These are phyloP conservation scores for Heterobasidion parviporum DNA, from an alignment of 1,284 basidiomycete genomes.

Conservation along the genomic window DNA sequence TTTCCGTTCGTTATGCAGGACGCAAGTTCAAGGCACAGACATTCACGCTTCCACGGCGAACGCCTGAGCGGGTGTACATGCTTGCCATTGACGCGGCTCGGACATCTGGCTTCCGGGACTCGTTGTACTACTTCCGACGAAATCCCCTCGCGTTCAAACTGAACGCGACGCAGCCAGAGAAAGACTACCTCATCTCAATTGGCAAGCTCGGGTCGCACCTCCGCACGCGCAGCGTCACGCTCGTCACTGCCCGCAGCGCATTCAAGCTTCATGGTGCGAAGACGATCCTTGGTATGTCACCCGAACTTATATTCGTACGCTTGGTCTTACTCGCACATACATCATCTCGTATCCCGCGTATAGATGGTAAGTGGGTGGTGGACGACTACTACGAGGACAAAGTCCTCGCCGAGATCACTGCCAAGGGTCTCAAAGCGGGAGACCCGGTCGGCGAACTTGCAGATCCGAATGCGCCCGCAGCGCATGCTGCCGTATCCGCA, in stretches of 20 bases:
- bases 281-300: slow-evolving; percentile 67
- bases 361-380: slow-evolving; percentile 84
- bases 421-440: slow-evolving; percentile 66
- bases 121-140: slow-evolving; percentile 91
- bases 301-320: neutral
- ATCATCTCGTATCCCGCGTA: neutral
- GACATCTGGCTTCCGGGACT: slow-evolving; percentile 93
- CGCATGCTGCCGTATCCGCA: slow-evolving; percentile 31
- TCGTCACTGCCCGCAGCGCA: slow-evolving; percentile 87
- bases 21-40: slow-evolving; percentile 86
- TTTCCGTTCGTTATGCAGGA: slow-evolving; percentile 32
- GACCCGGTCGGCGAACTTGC: slow-evolving; percentile 73
- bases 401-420: slow-evolving; percentile 61
- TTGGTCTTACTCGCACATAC: neutral
- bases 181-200: slow-evolving; percentile 83
- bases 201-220: slow-evolving; percentile 87
- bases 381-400: slow-evolving; percentile 96
- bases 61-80: slow-evolving; percentile 85
- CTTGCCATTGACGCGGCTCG: slow-evolving; percentile 96
- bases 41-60: slow-evolving; percentile 74
- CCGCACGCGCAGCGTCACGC: slow-evolving; percentile 86
- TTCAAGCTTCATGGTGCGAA: slow-evolving; percentile 94
- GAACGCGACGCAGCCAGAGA: slow-evolving; percentile 79
- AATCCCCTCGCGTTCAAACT: slow-evolving; percentile 89
- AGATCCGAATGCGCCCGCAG: slow-evolving; percentile 48